phyloP scores from a whole-genome alignment of 2,329 filamentous ascomycete species.

The Neoscytalidium dimidiatum region DNA sequence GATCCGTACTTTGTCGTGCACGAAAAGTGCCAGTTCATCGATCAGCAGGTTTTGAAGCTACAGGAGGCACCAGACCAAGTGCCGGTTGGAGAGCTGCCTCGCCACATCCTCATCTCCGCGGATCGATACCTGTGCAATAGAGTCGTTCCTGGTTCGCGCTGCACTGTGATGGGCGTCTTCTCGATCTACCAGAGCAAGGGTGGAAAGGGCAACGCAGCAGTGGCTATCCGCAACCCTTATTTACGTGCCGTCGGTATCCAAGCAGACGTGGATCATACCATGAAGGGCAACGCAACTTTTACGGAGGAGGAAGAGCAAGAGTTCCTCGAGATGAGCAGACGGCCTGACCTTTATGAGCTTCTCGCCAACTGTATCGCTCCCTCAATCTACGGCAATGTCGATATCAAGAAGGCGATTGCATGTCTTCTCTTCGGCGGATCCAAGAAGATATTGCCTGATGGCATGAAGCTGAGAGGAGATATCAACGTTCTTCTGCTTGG shows the following conservation, averaged over 20 bases:
- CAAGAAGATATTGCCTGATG: constrained; percentile 96
- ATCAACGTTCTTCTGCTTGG: constrained; percentile 97
- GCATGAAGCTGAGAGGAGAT: constrained; percentile 95
- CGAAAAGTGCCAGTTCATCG: constrained; percentile 91
- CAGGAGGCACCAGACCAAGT: constrained; percentile 98
- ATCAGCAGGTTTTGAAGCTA: constrained; percentile 96
- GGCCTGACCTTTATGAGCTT: constrained; percentile 87
- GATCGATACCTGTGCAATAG: constrained; percentile 94
- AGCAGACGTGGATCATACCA: constrained; percentile 84
- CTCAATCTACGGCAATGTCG: constrained; percentile 92
- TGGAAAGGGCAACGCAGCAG: constrained; percentile 76
- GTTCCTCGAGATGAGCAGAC: constrained; percentile 85
- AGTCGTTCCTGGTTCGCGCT: constrained; percentile 91
- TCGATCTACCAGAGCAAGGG: constrained; percentile 96
- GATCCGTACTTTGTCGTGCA: constrained; percentile 97
- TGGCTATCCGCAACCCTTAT: constrained; percentile 95
- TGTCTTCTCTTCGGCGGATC: constrained; percentile 92
- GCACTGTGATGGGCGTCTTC: constrained; percentile 95
- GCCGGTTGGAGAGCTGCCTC: constrained; percentile 90
- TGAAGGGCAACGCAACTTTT: constrained; percentile 81
- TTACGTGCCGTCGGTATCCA: constrained; percentile 90
- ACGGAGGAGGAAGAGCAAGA: constrained; percentile 97
- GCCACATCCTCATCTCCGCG: constrained; percentile 94
- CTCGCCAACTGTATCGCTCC: constrained; percentile 94
- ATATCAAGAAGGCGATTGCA: constrained; percentile 97